Conservation (phyloP, 1,284 basidiomycete species). For the Termitomyces sp. region DNA sequence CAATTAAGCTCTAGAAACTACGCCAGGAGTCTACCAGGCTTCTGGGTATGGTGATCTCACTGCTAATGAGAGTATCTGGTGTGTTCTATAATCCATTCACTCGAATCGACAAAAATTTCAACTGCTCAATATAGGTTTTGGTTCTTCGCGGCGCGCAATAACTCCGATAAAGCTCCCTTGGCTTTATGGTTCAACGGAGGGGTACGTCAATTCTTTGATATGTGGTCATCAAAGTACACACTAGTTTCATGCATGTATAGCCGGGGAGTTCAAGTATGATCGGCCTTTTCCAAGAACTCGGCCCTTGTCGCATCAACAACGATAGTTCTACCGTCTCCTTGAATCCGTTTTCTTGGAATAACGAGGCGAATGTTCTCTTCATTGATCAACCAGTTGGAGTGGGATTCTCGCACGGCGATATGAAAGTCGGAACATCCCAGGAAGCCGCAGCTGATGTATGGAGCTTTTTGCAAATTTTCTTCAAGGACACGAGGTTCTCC, state of each 20-base stretch:
- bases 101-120: background rate
- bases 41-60: slow-evolving; percentile 59
- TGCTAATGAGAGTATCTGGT: slow-evolving; percentile 52
- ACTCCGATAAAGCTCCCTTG: slow-evolving; percentile 51
- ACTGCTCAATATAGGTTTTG: slow-evolving; percentile 45
- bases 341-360: slow-evolving; percentile 66
- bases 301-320: slow-evolving; percentile 59
- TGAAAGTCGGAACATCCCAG: slow-evolving; percentile 44
- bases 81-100: slow-evolving; percentile 6
- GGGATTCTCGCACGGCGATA: slow-evolving; percentile 54
- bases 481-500: slow-evolving; percentile 51
- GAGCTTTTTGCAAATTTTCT: slow-evolving; percentile 64
- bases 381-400: slow-evolving; percentile 54
- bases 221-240: background rate
- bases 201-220: slow-evolving; percentile 24
- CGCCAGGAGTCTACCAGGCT: slow-evolving; percentile 50
- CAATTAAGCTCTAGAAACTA: slow-evolving; percentile 38
- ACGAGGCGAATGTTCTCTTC: slow-evolving; percentile 44
- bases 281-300: slow-evolving; percentile 61
- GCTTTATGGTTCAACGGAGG: slow-evolving; percentile 65
- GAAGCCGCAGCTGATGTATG: slow-evolving; percentile 55
- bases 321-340: slow-evolving; percentile 45
- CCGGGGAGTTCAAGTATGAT: slow-evolving; percentile 67
- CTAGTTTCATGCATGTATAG: slow-evolving; percentile 17
- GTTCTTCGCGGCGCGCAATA: slow-evolving; percentile 61